Conservation (phyloP, 148 eudicot species). For the Rhododendron ferrugineum region DNA sequence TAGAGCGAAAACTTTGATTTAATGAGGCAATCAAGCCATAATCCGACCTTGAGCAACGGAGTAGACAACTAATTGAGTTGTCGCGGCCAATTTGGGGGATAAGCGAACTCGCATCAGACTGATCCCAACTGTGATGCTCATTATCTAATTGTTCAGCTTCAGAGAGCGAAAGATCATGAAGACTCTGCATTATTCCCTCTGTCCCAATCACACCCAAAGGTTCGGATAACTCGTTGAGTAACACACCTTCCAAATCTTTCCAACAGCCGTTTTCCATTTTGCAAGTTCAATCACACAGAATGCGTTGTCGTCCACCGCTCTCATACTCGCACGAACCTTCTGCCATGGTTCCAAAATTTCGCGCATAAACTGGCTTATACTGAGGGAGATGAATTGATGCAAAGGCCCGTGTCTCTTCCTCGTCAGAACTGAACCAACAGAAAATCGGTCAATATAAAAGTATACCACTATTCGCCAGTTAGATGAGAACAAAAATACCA, state of each 20-base stretch:
- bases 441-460: conserved; percentile 2
- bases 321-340: conserved; percentile 51
- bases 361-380: background rate
- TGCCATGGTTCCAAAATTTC: conserved; percentile 31
- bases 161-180: conserved; percentile 4
- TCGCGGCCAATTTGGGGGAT: conserved; percentile 17
- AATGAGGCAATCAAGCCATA: conserved; percentile 23
- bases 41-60: conserved; percentile 18
- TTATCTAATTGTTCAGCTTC: background rate
- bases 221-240: conserved; percentile 15
- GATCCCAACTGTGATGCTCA: background rate
- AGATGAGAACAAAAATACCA: conserved; percentile 10
- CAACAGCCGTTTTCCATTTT: conserved; percentile 10
- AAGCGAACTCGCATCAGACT: conserved; percentile 14
- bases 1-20: conserved; percentile 12
- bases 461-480: background rate
- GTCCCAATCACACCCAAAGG: background rate
- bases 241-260: conserved; percentile 19
- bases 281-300: conserved; percentile 17
- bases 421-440: conserved; percentile 6
- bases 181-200: background rate
- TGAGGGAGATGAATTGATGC: conserved; percentile 9
- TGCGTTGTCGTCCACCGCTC: conserved; percentile 27
- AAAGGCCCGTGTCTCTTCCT: conserved; percentile 7
- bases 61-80: conserved; percentile 19